These are phyloP conservation scores for Tuctoria greenei DNA, from an alignment of 176 grass and related monocot species.

Conservation along the genomic window DNA sequence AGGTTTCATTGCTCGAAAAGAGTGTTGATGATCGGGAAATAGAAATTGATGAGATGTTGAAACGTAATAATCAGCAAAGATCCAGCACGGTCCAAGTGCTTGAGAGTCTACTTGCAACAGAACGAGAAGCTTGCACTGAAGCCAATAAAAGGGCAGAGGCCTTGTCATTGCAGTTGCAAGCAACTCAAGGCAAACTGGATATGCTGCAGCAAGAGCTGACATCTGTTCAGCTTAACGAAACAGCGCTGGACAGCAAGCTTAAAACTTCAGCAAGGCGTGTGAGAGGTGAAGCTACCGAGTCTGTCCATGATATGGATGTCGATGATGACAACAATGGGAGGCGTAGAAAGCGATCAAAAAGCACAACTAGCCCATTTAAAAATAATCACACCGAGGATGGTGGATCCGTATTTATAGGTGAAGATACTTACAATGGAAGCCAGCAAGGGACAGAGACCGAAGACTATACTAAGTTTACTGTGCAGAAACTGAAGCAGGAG, in stretches of 20 bases:
- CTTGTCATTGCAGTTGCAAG: conserved; percentile 85
- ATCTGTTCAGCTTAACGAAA: conserved; percentile 73
- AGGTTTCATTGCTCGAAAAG: conserved; percentile 66
- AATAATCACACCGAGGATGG: conserved; percentile 66
- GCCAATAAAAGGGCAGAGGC: conserved; percentile 83
- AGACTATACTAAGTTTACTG: conserved; percentile 78
- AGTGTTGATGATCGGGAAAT: conserved; percentile 84
- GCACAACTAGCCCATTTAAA: conserved; percentile 84
- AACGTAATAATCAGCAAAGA: conserved; percentile 79
- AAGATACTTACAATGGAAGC: conserved; percentile 49
- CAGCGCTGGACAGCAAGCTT: conserved; percentile 80
- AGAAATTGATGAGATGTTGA: conserved; percentile 89
- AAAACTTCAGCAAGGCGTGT: conserved; percentile 59
- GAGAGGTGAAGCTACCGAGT: conserved; percentile 79
- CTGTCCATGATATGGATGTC: conserved; percentile 92
- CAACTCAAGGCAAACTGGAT: conserved; percentile 89
- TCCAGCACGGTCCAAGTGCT: conserved; percentile 94
- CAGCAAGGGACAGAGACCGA: conserved; percentile 56
- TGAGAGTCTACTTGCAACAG: conserved; percentile 67
- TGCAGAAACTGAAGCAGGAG: conserved; percentile 80
- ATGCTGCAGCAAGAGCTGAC: conserved; percentile 92
- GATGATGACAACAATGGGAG: conserved; percentile 57
- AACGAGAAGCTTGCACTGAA: conserved; percentile 69
- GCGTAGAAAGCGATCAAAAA: conserved; percentile 83
- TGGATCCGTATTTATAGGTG: conserved; percentile 64